Conservation (phyloP, 1,139 yeast genomes). For the Candida tetrigidarum region DNA sequence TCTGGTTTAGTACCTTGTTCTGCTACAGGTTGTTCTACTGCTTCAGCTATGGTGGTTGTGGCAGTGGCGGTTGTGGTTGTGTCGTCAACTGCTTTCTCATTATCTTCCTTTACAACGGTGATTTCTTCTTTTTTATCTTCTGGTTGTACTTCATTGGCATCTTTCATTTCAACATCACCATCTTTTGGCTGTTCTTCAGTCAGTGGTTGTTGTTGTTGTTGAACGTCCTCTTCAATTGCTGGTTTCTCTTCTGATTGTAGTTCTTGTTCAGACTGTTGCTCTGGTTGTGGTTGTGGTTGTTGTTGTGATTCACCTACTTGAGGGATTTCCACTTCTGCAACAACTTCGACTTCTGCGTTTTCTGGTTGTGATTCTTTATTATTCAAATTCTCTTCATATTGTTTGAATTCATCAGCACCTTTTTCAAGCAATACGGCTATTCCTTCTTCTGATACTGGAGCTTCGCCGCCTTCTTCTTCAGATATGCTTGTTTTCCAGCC, state of each 20-base stretch:
- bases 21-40: constrained; percentile 23
- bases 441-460: constrained; percentile 24
- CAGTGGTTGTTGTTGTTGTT: too few relatives aligned
- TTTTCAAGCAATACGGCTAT: constrained; percentile 32
- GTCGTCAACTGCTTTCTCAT: constrained; percentile 49
- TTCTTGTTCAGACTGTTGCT: constrained; percentile 19
- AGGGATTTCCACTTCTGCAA: constrained; percentile 6
- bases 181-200: neutral
- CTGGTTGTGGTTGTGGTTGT: neutral
- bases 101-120: constrained; percentile 41
- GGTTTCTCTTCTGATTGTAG: constrained; percentile 12
- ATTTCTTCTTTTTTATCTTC: constrained; percentile 35
- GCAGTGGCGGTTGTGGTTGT: constrained; percentile 50
- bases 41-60: too few relatives aligned
- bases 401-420: constrained; percentile 37
- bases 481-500: constrained; percentile 44
- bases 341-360: neutral
- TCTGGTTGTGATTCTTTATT: constrained; percentile 8
- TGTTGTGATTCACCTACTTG: constrained; percentile 1
- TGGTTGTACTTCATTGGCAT: constrained; percentile 8
- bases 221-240: neutral
- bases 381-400: constrained; percentile 18
- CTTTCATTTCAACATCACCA: constrained; percentile 15
- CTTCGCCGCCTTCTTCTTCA: constrained; percentile 25
- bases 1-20: too few relatives aligned